These are phyloP conservation scores for Trapa incisa DNA, from an alignment of 345 rosid genomes.

Conservation along the genomic window DNA sequence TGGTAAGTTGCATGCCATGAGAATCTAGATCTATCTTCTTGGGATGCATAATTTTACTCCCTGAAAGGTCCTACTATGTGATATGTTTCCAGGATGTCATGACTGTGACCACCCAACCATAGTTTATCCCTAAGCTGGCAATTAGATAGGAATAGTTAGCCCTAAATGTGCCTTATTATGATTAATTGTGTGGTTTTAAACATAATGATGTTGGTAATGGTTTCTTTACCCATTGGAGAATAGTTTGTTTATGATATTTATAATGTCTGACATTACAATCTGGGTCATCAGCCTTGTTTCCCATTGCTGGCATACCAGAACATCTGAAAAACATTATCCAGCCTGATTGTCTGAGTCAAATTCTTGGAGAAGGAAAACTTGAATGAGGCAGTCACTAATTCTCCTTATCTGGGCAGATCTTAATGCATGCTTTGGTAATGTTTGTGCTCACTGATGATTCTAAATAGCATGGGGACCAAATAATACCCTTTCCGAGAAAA, in stretches of 20 bases:
- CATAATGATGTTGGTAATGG: background rate
- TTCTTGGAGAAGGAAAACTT: too few species aligned
- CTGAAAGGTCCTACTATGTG: background rate
- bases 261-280: background rate
- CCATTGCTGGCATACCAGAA: background rate
- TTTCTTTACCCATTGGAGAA: background rate
- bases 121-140: background rate
- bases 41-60: background rate
- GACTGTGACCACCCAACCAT: background rate
- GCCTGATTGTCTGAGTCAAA: too few species aligned
- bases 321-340: background rate
- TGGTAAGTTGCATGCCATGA: background rate
- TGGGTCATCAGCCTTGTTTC: background rate
- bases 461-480: too few species aligned
- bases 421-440: too few species aligned
- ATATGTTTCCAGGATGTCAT: slow-evolving; percentile 1
- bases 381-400: too few species aligned
- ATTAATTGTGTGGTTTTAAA: background rate
- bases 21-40: background rate
- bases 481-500: too few species aligned
- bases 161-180: background rate
- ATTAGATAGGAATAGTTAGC: background rate
- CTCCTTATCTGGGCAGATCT: too few species aligned
- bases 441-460: too few species aligned
- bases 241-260: background rate